These are phyloP conservation scores for Davidsoniella neocaledoniae DNA, from an alignment of 2,329 filamentous ascomycete genomes.

Conservation along the genomic window DNA sequence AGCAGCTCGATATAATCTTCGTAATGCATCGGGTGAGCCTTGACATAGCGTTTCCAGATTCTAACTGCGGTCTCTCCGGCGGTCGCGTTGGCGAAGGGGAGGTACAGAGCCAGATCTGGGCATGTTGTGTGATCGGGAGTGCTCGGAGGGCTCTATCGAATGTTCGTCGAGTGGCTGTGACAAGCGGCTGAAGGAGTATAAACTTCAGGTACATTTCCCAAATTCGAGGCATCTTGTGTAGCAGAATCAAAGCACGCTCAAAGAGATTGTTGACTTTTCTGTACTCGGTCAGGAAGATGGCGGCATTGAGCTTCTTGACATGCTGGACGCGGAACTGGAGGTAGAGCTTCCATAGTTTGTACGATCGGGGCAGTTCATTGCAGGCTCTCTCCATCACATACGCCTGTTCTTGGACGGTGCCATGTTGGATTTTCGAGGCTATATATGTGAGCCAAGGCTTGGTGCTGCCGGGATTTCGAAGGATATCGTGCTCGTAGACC, in stretches of 20 bases:
- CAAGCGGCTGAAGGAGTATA: constrained; percentile 74
- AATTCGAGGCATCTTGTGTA: constrained; percentile 97
- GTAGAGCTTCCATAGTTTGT: constrained; percentile 98
- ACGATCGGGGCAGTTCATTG: constrained; percentile 75
- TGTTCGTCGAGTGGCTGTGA: constrained; percentile 69
- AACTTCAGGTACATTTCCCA: constrained; percentile 97
- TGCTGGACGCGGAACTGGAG: constrained; percentile 71
- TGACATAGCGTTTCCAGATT: constrained; percentile 92
- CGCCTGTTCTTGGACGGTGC: constrained; percentile 69
- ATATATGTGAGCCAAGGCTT: constrained; percentile 95
- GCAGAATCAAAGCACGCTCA: constrained; percentile 74
- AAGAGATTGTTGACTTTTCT: constrained; percentile 90
- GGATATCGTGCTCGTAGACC: constrained; percentile 89
- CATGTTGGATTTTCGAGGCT: constrained; percentile 77
- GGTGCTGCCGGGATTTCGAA: constrained; percentile 67
- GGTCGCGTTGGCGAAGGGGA: constrained; percentile 78
- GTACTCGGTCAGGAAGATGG: constrained; percentile 63
- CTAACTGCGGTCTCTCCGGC: constrained; percentile 80
- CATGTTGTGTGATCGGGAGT: constrained; percentile 85
- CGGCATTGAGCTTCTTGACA: constrained; percentile 66
- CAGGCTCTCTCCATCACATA: constrained; percentile 82
- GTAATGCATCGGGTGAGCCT: constrained; percentile 85
- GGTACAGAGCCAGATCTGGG: constrained; percentile 83
- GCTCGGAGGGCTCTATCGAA: constrained; percentile 89
- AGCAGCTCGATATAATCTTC: constrained; percentile 92